Base-by-base conservation (phyloP, 1,284 basidiomycete genomes). In the Phaffia rhodozyma region DNA sequence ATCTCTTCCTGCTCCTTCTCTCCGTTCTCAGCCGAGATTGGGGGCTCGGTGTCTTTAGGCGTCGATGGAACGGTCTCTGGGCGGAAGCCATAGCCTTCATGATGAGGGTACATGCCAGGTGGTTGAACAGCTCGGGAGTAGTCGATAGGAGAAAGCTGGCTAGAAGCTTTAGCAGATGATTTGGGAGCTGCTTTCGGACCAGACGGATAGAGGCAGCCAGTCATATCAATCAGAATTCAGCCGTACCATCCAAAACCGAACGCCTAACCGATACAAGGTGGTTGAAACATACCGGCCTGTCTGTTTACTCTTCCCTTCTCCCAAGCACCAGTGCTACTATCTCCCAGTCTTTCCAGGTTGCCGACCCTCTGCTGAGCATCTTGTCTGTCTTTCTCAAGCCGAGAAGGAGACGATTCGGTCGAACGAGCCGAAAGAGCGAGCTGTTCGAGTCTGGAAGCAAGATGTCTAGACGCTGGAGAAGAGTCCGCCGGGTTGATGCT, bases 61-160 rank as follows among this genome's bases (percentile, higher is more conserved):
- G 86, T 87, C n/a, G 82, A 80, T 50, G 80, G 72, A 3, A 85
- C 86, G 25, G 86, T 87, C 47, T 80, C 72, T 7, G 82, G 78
- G 23, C 87, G 82, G 76, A 91, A 91, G 63, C 88, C 88, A 75
- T 89, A 89, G 60, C 86, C 88, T 61, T 90, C 88, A 63, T 79
- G 81, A 25, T 67, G 69, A n/a, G 65, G 38, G 13, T 43, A 52
- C 11, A 53, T 47, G 21, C 64, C 64, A 13, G 58, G 58, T 30
- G 57, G 27, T 1, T 58, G 57, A 51, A 65, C 63, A 21, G 63
- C 54, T 21, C 63, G 63, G 30, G 63, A 58, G 32, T 53, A 65
- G 59, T 54, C 59, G 58, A 54, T 58, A 27, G 58, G 58, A 20
- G 23, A 50, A 38, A 54, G 55, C 38, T 27, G 57, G 18, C 57